Conservation (phyloP, 129 eudicot species). For the Helichrysum umbraculigerum region DNA sequence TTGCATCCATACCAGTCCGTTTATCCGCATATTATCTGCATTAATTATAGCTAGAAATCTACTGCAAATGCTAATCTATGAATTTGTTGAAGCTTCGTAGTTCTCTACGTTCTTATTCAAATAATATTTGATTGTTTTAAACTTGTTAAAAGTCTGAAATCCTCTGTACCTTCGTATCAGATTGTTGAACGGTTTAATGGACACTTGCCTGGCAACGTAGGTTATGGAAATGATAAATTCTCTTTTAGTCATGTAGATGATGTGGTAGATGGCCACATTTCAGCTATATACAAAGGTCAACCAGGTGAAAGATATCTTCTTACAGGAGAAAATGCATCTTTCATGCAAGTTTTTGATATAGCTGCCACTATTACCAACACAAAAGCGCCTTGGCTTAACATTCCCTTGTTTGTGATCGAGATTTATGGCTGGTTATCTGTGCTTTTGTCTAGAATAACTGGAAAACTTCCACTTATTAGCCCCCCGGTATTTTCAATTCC, state of each 20-base stretch:
- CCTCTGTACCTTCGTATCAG: constrained; percentile 41
- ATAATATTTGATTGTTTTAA: neutral
- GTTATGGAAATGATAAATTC: constrained; percentile 57
- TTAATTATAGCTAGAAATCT: neutral
- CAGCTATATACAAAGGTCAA: constrained; percentile 69
- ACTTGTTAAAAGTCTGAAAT: neutral
- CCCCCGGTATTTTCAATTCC: constrained; percentile 65
- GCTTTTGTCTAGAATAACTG: constrained; percentile 60
- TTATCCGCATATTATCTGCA: neutral
- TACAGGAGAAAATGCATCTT: constrained; percentile 92
- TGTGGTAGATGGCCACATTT: constrained; percentile 85
- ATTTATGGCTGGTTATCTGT: constrained; percentile 81
- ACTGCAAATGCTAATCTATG: neutral
- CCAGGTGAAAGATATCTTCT: constrained; percentile 89
- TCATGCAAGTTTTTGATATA: constrained; percentile 70
- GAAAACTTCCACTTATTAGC: constrained; percentile 77
- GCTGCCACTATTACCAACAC: constrained; percentile 71
- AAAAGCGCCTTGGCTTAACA: constrained; percentile 55
- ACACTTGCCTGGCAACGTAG: constrained; percentile 80
- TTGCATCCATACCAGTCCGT: neutral
- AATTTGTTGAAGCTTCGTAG: neutral
- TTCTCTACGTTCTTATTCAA: neutral
- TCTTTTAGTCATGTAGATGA: constrained; percentile 92
- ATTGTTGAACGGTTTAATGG: constrained; percentile 81
- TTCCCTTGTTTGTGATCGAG: constrained; percentile 61